Conservation (phyloP, 495 filamentous ascomycete species). For the Pseudomonodictys pantanalensis region DNA sequence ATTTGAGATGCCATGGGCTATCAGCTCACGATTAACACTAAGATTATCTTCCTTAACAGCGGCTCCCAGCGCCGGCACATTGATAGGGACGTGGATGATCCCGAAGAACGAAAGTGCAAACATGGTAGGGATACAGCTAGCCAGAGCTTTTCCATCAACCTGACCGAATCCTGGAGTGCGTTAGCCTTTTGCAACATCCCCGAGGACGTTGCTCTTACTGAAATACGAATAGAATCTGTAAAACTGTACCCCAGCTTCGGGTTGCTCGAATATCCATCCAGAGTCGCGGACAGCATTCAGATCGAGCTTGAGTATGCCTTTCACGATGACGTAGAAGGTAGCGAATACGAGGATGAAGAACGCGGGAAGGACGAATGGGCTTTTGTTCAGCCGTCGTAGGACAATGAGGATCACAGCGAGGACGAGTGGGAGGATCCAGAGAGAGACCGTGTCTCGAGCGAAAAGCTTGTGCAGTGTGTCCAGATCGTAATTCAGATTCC, state of each 20-base stretch:
- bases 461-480: slow-evolving; percentile 72
- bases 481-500: slow-evolving; percentile 74
- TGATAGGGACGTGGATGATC: slow-evolving; percentile 94
- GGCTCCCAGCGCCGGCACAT: slow-evolving; percentile 87
- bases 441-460: slow-evolving; percentile 63
- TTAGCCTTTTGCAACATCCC: slow-evolving; percentile 12
- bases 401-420: slow-evolving; percentile 74
- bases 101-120: slow-evolving; percentile 97
- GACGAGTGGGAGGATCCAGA: slow-evolving; percentile 78
- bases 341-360: slow-evolving; percentile 80
- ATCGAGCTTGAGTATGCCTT: slow-evolving; percentile 60
- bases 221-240: slow-evolving; percentile 97
- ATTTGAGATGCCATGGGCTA: slow-evolving; percentile 91
- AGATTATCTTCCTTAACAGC: slow-evolving; percentile 88
- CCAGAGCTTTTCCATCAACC: slow-evolving; percentile 76
- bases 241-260: slow-evolving; percentile 81
- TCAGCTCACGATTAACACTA: slow-evolving; percentile 85
- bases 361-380: slow-evolving; percentile 77
- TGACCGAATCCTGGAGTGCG: slow-evolving; percentile 59
- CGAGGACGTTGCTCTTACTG: slow-evolving; percentile 52
- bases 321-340: slow-evolving; percentile 78
- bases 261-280: slow-evolving; percentile 90
- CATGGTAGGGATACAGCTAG: slow-evolving; percentile 85
- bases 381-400: slow-evolving; percentile 68
- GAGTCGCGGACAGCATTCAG: slow-evolving; percentile 59